phyloP scores from a whole-genome alignment of 495 filamentous ascomycete species.

The Talaromyces thailandensis region DNA sequence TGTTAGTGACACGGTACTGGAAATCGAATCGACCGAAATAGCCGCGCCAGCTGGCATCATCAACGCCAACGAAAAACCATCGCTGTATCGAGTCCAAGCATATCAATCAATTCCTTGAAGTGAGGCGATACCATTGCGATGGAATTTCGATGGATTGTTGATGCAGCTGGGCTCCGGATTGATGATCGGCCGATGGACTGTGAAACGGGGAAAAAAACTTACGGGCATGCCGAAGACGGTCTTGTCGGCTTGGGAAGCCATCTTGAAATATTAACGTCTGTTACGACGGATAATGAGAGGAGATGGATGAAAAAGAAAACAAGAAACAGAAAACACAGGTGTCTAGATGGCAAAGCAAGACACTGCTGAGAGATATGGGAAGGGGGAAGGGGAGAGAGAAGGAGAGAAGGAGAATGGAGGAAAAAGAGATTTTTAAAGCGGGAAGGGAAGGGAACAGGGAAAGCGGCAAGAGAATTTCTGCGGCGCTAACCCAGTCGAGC shows the following conservation, averaged over 20 bases:
- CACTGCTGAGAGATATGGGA: conserved; percentile 27
- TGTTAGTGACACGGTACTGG: conserved; percentile 4
- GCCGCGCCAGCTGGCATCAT: not conserved
- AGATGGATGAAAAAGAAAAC: conserved; percentile 20
- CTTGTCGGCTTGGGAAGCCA: conserved; percentile 55
- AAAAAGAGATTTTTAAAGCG: conserved; percentile 31
- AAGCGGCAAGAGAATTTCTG: conserved; percentile 12
- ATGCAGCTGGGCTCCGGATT: not conserved
- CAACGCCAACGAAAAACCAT: not conserved
- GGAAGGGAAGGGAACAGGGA: conserved; percentile 28
- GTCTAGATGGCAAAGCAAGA: conserved; percentile 26
- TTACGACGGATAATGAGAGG: conserved; percentile 12
- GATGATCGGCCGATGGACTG: conserved; percentile 1
- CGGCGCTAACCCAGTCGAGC: conserved; percentile 19
- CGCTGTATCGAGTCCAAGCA: not conserved
- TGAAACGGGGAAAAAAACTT: conserved; percentile 17
- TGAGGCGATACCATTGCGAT: conserved; percentile 2
- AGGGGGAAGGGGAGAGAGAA: conserved; percentile 21
- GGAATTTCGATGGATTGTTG: conserved; percentile 1
- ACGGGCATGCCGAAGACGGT: conserved; percentile 81
- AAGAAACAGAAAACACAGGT: conserved; percentile 27
- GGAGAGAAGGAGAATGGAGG: conserved; percentile 29
- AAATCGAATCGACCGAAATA: not conserved
- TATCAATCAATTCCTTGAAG: not conserved
- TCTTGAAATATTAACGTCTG: conserved; percentile 35